phyloP scores from a whole-genome alignment of 345 rosid genomes.

The Camelina sativa region DNA sequence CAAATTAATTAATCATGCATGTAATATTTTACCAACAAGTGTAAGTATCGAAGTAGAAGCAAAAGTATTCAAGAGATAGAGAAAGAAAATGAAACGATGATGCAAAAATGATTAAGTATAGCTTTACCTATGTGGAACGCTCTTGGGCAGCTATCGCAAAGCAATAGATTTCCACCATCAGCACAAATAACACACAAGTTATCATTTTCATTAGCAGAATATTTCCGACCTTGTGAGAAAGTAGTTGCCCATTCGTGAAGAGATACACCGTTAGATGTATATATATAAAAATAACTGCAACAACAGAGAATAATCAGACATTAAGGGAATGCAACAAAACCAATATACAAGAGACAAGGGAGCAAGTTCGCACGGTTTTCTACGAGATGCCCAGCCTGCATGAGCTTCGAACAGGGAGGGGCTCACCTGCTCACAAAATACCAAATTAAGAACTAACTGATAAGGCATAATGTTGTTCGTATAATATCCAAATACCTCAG shows the following conservation, averaged over 20 bases:
- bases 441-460: slow-evolving; percentile 30
- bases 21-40: slow-evolving; percentile 28
- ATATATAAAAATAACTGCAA: slow-evolving; percentile 88
- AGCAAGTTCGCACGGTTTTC: slow-evolving; percentile 76
- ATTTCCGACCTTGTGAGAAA: slow-evolving; percentile 73
- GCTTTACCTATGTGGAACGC: slow-evolving; percentile 88
- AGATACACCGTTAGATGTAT: slow-evolving; percentile 96
- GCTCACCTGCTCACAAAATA: slow-evolving; percentile 73
- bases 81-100: slow-evolving; percentile 31
- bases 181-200: slow-evolving; percentile 87
- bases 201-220: slow-evolving; percentile 79
- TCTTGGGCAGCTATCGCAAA: slow-evolving; percentile 97
- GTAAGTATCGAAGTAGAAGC: slow-evolving; percentile 14
- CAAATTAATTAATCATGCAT: slow-evolving; percentile 10
- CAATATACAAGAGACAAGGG: slow-evolving; percentile 20
- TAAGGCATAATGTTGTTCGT: slow-evolving; percentile 24
- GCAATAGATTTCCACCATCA: slow-evolving; percentile 95
- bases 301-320: slow-evolving; percentile 33
- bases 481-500: slow-evolving; percentile 65
- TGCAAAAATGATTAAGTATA: slow-evolving; percentile 20
- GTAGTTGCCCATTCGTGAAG: slow-evolving; percentile 94
- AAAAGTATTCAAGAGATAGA: slow-evolving; percentile 19
- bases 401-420: slow-evolving; percentile 96
- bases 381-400: slow-evolving; percentile 99
- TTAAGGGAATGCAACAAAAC: background rate